phyloP scores from a whole-genome alignment of 2,329 filamentous ascomycete genomes.

The Aspergillus sergii region DNA sequence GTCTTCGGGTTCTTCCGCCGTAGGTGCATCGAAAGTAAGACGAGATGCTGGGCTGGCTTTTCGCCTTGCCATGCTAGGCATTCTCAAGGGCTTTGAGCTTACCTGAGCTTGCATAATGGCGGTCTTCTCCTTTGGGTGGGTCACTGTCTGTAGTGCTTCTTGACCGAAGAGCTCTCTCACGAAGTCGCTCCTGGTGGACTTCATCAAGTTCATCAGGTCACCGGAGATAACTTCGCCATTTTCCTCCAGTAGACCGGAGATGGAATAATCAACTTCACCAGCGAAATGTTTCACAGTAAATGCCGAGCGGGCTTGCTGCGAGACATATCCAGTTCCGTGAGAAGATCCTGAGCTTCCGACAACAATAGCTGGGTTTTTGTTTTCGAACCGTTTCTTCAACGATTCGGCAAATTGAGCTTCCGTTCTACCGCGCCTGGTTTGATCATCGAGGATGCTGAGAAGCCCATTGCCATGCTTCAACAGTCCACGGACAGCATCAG shows the following conservation, averaged over 20 bases:
- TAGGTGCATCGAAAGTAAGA: conserved; percentile 35
- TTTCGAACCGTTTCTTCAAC: conserved; percentile 87
- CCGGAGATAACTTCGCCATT: conserved; percentile 96
- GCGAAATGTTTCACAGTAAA: conserved; percentile 96
- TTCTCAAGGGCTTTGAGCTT: conserved; percentile 89
- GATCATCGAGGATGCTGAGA: conserved; percentile 92
- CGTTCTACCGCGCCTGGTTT: conserved; percentile 83
- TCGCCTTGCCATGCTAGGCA: conserved; percentile 86
- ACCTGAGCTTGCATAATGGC: conserved; percentile 96
- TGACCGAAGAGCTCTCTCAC: conserved; percentile 92
- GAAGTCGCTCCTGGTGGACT: conserved; percentile 84
- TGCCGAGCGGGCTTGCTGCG: conserved; percentile 74
- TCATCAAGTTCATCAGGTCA: conserved; percentile 92
- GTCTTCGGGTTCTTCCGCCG: conserved; percentile 45
- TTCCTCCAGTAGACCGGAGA: conserved; percentile 85
- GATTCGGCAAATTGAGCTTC: conserved; percentile 91
- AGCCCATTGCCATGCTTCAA: conserved; percentile 92
- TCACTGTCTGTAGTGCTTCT: conserved; percentile 85
- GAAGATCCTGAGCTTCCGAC: conserved; percentile 73
- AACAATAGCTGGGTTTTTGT: conserved; percentile 87
- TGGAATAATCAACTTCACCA: conserved; percentile 91
- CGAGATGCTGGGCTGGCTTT: conserved; percentile 63
- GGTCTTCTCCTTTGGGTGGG: conserved; percentile 87
- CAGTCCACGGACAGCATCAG: conserved; percentile 87
- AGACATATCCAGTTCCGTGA: conserved; percentile 86